Conservation (phyloP, 441 rosid genomes). For the Jatropha multifida region DNA sequence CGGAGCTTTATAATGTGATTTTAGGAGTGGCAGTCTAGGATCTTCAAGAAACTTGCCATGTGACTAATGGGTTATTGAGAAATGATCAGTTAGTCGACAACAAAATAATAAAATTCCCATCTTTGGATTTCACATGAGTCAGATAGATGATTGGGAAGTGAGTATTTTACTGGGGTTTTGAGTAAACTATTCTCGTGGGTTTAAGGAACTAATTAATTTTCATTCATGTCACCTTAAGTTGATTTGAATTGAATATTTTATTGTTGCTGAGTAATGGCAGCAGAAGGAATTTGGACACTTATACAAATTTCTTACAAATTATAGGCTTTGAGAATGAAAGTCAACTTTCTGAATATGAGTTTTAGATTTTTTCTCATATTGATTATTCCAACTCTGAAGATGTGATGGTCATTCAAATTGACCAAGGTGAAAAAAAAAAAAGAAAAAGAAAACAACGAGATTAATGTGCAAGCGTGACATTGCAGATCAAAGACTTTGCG, state of each 20-base stretch:
- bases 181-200: background rate
- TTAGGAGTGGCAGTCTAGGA: background rate
- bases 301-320: background rate
- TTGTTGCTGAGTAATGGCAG: background rate
- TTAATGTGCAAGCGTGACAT: slow-evolving; percentile 1
- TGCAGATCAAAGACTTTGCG: background rate
- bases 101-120: background rate
- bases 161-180: background rate
- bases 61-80: background rate
- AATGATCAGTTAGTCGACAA: background rate
- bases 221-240: background rate
- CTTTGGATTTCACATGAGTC: background rate
- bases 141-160: background rate
- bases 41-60: background rate
- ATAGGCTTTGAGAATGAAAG: background rate
- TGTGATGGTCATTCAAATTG: background rate
- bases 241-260: background rate
- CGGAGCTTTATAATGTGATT: background rate
- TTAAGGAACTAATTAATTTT: background rate
- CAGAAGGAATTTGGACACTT: background rate
- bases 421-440: background rate
- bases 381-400: background rate
- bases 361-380: background rate
- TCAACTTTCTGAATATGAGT: slow-evolving; percentile 1
- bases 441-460: background rate